Percentiles rank a stretch among this genome's conserved stretches.
Evolutionary conservation across 768 basidiomycete species (phyloP).

Genomic region (Strobilomyces echinocephalus): DNA sequence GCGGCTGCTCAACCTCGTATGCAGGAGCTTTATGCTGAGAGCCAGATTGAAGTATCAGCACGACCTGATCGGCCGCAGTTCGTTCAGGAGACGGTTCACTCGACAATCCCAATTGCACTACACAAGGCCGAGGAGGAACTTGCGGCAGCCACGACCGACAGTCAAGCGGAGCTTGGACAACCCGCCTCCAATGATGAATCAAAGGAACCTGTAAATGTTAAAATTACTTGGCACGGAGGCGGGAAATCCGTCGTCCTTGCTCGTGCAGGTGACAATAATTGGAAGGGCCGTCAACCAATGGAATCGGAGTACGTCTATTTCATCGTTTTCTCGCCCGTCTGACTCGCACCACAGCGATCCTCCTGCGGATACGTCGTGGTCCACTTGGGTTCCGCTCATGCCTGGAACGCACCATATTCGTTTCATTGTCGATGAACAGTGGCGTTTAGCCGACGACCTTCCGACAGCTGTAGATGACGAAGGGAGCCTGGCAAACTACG

Average conservation of each 20-base stretch:
- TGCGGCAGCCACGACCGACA: slow-evolving; percentile 10
- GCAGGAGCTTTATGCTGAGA: slow-evolving; percentile 42
- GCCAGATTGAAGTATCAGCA: slow-evolving; percentile 29
- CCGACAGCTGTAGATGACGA: slow-evolving; percentile 91
- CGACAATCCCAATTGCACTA: slow-evolving; percentile 57
- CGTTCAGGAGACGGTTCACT: slow-evolving; percentile 54
- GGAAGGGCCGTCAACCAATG: slow-evolving; percentile 68
- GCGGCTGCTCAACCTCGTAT: slow-evolving; percentile 36
- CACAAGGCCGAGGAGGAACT: slow-evolving; percentile 32
- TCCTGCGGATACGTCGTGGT: slow-evolving; percentile 34
- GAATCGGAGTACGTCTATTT: slow-evolving; percentile 49
- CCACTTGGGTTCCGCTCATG: slow-evolving; percentile 48
- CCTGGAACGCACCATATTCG: slow-evolving; percentile 93
- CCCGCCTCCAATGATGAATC: slow-evolving; percentile 20
- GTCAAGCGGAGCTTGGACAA: slow-evolving; percentile 19
- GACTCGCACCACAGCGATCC: slow-evolving; percentile 24
- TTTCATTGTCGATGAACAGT: slow-evolving; percentile 89
- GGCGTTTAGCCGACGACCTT: slow-evolving; percentile 73
- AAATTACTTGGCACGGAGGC: slow-evolving; percentile 62
- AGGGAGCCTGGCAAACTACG: slow-evolving; percentile 91
- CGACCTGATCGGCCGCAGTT: slow-evolving; percentile 36
- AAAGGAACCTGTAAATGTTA: slow-evolving; percentile 38
- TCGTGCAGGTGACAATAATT: slow-evolving; percentile 69
- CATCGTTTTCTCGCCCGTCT: slow-evolving; percentile 11
- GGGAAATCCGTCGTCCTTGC: slow-evolving; percentile 63